Conservation (phyloP, 2,329 filamentous ascomycete genomes). For the Ophiostoma perfectum region DNA sequence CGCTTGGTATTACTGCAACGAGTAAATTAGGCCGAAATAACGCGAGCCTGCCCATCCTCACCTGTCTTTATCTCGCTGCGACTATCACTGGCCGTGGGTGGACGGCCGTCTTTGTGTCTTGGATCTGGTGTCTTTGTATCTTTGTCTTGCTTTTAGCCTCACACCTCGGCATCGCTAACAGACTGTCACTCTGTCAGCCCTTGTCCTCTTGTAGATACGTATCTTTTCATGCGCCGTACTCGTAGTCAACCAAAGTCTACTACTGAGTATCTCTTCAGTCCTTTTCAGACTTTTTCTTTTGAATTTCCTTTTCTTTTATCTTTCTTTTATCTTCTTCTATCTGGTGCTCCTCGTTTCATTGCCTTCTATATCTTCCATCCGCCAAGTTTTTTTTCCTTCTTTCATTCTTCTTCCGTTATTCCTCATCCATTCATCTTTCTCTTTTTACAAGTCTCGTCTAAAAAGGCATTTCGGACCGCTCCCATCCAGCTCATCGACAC, state of each 20-base stretch:
- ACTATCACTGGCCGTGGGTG: neutral
- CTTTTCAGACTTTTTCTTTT: neutral
- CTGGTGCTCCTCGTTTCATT: neutral
- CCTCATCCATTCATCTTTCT: constrained; percentile 4
- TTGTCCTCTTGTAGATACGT: neutral
- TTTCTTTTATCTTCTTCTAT: neutral
- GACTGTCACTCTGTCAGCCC: neutral
- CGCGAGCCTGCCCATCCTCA: neutral
- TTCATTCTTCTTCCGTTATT: neutral
- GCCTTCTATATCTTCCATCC: neutral
- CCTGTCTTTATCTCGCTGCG: neutral
- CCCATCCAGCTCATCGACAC: neutral
- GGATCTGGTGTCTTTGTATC: neutral
- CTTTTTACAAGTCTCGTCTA: neutral
- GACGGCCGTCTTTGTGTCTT: neutral
- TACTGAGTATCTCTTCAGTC: neutral
- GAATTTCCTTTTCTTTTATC: neutral
- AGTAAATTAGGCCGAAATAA: constrained; percentile 16
- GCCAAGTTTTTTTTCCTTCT: constrained; percentile 4
- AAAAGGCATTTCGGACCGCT: neutral
- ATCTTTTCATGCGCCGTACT: neutral
- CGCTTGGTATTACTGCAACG: constrained; percentile 17
- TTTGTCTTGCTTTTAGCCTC: constrained; percentile 1
- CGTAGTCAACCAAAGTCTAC: neutral
- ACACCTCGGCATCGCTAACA: neutral